These are phyloP conservation scores for Clitopilus hobsonii DNA, from an alignment of 768 basidiomycete genomes.

Conservation along the genomic window DNA sequence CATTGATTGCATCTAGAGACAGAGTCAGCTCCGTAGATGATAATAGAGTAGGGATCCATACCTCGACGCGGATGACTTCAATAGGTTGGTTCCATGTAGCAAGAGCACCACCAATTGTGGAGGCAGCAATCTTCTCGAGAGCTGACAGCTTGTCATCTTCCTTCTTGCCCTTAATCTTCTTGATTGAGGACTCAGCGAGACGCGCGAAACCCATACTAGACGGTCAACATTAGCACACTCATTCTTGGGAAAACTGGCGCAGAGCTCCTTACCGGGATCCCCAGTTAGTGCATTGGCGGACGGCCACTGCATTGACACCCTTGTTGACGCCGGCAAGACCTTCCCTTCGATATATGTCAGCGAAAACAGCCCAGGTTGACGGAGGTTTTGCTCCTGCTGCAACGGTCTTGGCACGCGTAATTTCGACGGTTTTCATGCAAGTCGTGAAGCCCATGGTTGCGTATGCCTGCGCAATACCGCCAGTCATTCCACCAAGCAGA, in stretches of 20 bases:
- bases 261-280: slow-evolving; percentile 70
- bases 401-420: slow-evolving; percentile 92
- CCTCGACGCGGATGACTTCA: slow-evolving; percentile 95
- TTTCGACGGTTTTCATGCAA: slow-evolving; percentile 99
- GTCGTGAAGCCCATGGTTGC: slow-evolving; percentile 99
- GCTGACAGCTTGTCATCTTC: slow-evolving; percentile 73
- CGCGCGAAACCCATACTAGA: slow-evolving; percentile 96
- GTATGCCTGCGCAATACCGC: slow-evolving; percentile 96
- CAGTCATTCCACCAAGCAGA: slow-evolving; percentile 94
- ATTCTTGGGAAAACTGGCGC: not conserved
- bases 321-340: slow-evolving; percentile 97
- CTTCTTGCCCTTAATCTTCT: slow-evolving; percentile 70
- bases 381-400: slow-evolving; percentile 80
- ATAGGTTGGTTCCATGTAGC: slow-evolving; percentile 99
- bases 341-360: slow-evolving; percentile 89
- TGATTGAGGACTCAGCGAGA: slow-evolving; percentile 78
- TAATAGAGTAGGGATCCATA: slow-evolving; percentile 25
- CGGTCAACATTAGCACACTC: not conserved
- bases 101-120: slow-evolving; percentile 87
- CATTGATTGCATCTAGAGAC: slow-evolving; percentile 95
- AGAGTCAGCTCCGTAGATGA: slow-evolving; percentile 3
- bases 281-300: slow-evolving; percentile 93
- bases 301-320: slow-evolving; percentile 93
- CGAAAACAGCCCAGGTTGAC: slow-evolving; percentile 92
- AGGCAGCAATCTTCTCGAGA: slow-evolving; percentile 83